Evolutionary conservation across 495 filamentous ascomycete genomes (phyloP).

Genomic region (Neurospora tetrasperma): DNA sequence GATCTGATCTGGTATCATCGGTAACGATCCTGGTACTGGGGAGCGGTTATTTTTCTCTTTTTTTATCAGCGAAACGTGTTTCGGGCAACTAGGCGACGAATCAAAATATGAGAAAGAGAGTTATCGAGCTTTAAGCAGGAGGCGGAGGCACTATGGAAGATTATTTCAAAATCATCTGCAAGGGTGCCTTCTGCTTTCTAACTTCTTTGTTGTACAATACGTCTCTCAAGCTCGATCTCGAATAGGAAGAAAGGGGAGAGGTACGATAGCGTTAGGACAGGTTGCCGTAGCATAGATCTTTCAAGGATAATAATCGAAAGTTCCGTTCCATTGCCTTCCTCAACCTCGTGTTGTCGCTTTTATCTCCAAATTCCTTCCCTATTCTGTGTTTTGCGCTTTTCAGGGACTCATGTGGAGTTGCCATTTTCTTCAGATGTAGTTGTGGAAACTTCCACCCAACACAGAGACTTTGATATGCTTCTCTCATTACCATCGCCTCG

Average conservation of each 20-base stretch:
- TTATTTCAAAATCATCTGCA: not conserved
- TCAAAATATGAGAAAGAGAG: not conserved
- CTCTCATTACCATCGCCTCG: too few species aligned
- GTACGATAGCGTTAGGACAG: not conserved
- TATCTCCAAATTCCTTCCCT: not conserved
- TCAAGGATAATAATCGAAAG: not conserved
- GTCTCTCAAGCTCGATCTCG: not conserved
- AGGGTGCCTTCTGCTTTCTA: not conserved
- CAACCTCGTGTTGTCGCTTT: not conserved
- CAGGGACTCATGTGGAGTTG: not conserved
- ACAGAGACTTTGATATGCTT: too few species aligned
- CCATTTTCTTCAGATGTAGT: too few species aligned
- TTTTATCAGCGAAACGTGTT: not conserved
- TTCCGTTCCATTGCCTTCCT: not conserved
- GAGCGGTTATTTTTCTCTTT: constrained; percentile 9
- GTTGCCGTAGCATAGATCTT: not conserved
- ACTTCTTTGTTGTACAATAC: constrained; percentile 30
- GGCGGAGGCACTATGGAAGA: not conserved
- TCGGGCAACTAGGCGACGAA: not conserved
- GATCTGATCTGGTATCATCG: not conserved
- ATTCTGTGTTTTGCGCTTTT: not conserved
- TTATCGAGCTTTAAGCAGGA: constrained; percentile 3
- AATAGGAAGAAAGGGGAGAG: not conserved
- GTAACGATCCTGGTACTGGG: constrained; percentile 4
- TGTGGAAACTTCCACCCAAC: too few species aligned